phyloP scores from a whole-genome alignment of 169 alveolate genomes.

The Plasmodium knowlesi region DNA sequence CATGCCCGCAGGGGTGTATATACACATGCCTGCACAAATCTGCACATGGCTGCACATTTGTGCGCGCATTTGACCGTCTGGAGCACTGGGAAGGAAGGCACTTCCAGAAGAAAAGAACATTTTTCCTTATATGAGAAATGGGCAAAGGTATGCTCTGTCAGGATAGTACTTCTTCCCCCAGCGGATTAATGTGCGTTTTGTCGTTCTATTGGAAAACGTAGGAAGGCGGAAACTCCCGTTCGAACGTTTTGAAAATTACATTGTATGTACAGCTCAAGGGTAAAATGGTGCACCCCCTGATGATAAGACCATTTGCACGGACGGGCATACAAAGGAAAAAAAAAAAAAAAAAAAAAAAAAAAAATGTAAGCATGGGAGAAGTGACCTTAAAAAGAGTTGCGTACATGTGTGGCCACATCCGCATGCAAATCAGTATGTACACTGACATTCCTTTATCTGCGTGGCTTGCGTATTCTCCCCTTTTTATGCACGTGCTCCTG shows the following conservation, averaged over 20 bases:
- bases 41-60: not conserved
- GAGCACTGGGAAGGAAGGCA: not conserved
- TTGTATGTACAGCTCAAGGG: conserved; percentile 12
- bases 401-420: not conserved
- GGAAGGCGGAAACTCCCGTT: not conserved
- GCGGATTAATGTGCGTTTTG: not conserved
- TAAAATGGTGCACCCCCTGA: not conserved
- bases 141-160: not conserved
- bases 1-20: not conserved
- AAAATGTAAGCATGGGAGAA: not conserved
- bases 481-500: not conserved
- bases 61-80: not conserved
- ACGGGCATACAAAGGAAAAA: not conserved
- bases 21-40: not conserved
- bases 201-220: not conserved
- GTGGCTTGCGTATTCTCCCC: not conserved
- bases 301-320: not conserved
- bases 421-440: not conserved
- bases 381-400: not conserved
- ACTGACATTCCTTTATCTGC: not conserved
- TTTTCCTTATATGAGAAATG: not conserved
- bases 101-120: not conserved
- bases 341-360: conserved; percentile 1
- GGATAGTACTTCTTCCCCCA: too few species aligned
- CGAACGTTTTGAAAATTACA: not conserved